A percentile compares a stretch with the other conserved stretches of the same genome.
Conservation (phyloP, 192 early-diverging fungal species). For the Backusella circina region DNA sequence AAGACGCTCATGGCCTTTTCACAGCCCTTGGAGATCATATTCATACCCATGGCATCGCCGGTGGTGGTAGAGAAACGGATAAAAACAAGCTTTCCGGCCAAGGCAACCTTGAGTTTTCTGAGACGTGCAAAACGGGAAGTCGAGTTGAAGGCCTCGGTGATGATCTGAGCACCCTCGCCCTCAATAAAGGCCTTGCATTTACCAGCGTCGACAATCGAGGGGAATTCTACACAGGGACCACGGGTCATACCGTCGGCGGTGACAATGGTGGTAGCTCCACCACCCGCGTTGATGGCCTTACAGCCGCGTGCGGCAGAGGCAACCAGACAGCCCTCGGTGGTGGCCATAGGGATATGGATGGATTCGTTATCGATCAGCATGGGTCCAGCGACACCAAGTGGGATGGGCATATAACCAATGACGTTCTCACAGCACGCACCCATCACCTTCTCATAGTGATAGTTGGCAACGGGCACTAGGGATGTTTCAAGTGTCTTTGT, state of each 20-base stretch:
- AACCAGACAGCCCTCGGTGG: conserved; percentile 87
- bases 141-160: conserved; percentile 79
- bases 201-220: conserved; percentile 57
- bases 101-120: conserved; percentile 72
- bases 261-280: conserved; percentile 82
- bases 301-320: conserved; percentile 94
- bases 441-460: conserved; percentile 85
- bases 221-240: conserved; percentile 91
- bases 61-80: conserved; percentile 89
- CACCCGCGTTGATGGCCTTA: conserved; percentile 87
- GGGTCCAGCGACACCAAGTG: conserved; percentile 90
- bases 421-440: conserved; percentile 97
- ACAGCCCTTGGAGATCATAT: conserved; percentile 97
- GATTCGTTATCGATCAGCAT: conserved; percentile 76
- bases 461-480: conserved; percentile 74
- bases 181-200: conserved; percentile 76
- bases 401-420: conserved; percentile 88
- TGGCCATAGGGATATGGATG: conserved; percentile 91
- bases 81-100: conserved; percentile 81
- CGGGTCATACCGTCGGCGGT: conserved; percentile 89
- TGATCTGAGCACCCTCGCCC: conserved; percentile 45
- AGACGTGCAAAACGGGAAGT: conserved; percentile 88
- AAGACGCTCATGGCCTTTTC: conserved; percentile 75
- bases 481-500: conserved; percentile 66
- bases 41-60: conserved; percentile 98